Evolutionary conservation across 2,329 filamentous ascomycete species (phyloP), one percentile per base, ranked within the genome.

Genomic region (Madurella fahalii): DNA sequence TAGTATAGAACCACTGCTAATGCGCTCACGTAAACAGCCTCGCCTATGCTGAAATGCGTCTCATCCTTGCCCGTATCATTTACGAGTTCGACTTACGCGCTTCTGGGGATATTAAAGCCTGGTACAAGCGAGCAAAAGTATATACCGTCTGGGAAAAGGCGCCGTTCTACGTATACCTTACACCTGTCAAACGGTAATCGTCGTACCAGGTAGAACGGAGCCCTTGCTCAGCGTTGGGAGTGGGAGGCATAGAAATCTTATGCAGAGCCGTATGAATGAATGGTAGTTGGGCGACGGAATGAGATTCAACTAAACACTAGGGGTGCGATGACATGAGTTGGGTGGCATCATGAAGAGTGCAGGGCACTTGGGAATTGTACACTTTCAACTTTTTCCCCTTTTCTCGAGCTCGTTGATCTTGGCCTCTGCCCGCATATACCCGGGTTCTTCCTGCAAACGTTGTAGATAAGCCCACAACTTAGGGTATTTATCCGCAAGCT

Each of bases 381-480:
- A 25, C 25, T 25, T 25, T 37, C 34, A 37, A 37, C 34, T 11
- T 15, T 11, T 37, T 12, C 13, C 13, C 40, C 20, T 34, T 4
- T 57, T 32, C 56, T 55, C 50, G 30, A 54, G 16, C 58, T 75
- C 69, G 60, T 72, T 66, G 51, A 80, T 71, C 69, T 73, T 77
- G 54, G 72, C 70, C 48, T 72, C 64, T 15, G 76, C 76, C 58
- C 61, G 72, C 66, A 72, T 68, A 39, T 77, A 80, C 0, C 77
- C 77, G 5, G 71, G 69, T 59, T 76, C 69, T 5, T 61, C 48
- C 64, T 77, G 69, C 34, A 80, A 63, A 30, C 68, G 63, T 9
- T 71, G 64, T 42, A 78, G 69, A 59, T 79, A 80, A 43, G 69
- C 72, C 40, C 67, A 72, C 8, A 78, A 55, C 57, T 68, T 72